Percentiles rank a stretch among this genome's conserved stretches.
phyloP scores from a whole-genome alignment of 2,329 filamentous ascomycete genomes.

The Penicillium rolfsii region DNA sequence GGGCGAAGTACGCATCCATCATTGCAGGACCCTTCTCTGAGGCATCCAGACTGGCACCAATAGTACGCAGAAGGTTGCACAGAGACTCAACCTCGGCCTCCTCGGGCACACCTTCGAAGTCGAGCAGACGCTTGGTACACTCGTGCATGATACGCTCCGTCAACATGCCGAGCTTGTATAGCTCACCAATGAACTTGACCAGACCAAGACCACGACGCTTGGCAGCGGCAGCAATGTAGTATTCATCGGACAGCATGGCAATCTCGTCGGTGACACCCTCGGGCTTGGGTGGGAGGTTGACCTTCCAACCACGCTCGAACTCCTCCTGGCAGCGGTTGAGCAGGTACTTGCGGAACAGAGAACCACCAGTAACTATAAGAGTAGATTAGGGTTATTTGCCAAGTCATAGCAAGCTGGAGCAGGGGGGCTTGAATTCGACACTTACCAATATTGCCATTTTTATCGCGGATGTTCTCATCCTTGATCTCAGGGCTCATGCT shows the following conservation, averaged over 20 bases:
- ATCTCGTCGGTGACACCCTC: conserved; percentile 74
- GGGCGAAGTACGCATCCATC: conserved; percentile 92
- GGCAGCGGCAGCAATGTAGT: conserved; percentile 89
- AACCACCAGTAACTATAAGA: conserved; percentile 71
- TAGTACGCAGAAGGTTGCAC: conserved; percentile 87
- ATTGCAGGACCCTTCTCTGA: conserved; percentile 81
- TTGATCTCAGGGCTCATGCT: conserved; percentile 94
- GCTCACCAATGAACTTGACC: conserved; percentile 97
- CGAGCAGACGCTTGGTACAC: conserved; percentile 94
- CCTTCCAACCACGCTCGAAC: conserved; percentile 96
- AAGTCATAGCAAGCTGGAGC: background rate
- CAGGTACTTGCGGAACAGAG: conserved; percentile 96
- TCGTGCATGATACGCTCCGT: conserved; percentile 99
- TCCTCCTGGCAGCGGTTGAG: conserved; percentile 98
- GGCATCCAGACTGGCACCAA: conserved; percentile 82
- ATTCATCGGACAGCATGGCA: conserved; percentile 89
- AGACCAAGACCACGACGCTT: conserved; percentile 97
- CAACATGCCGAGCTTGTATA: conserved; percentile 98
- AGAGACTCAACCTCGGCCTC: conserved; percentile 96
- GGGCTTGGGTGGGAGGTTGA: conserved; percentile 76
- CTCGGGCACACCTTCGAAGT: conserved; percentile 90
- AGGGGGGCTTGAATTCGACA: background rate
- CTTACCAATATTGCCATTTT: conserved; percentile 72
- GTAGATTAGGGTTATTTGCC: background rate
- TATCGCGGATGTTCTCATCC: conserved; percentile 93